Evolutionary conservation across 2,329 filamentous ascomycete species (phyloP).

Genomic region (Diaporthe eres): DNA sequence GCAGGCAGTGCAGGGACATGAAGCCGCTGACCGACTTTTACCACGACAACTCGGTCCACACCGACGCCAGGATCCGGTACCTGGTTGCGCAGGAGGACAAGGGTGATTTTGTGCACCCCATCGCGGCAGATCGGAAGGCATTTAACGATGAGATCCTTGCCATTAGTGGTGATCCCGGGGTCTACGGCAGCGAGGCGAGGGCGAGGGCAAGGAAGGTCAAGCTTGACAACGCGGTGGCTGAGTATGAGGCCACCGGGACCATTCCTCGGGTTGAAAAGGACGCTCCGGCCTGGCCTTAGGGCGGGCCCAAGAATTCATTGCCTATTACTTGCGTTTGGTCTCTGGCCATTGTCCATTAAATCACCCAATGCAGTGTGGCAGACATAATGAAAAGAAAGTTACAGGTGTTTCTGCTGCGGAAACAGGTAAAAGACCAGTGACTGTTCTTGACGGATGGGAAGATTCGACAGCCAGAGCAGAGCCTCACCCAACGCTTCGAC

Average conservation of each 20-base stretch:
- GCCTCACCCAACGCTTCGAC: not conserved
- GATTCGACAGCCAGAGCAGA: not conserved
- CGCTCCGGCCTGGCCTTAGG: not conserved
- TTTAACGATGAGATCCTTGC: not conserved
- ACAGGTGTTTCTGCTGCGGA: not conserved
- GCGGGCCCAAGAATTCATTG: not conserved
- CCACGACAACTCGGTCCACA: not conserved
- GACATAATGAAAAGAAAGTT: not conserved
- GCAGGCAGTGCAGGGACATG: slow-evolving; percentile 8
- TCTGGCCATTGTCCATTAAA: too few species aligned
- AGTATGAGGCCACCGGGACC: slow-evolving; percentile 24
- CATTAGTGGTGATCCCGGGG: not conserved
- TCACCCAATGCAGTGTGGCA: too few species aligned
- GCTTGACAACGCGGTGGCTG: slow-evolving; percentile 1
- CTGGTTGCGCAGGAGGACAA: not conserved
- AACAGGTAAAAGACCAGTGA: not conserved
- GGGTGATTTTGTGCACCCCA: not conserved
- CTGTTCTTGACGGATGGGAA: not conserved
- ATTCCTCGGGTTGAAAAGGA: slow-evolving; percentile 14
- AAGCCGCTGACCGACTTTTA: slow-evolving; percentile 17
- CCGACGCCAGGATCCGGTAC: slow-evolving; percentile 10
- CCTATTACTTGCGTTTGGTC: not conserved
- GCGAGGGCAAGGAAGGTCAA: slow-evolving; percentile 15
- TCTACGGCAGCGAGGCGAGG: slow-evolving; percentile 18
- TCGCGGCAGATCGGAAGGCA: slow-evolving; percentile 7